phyloP scores from a whole-genome alignment of 202 grass and related monocot genomes.

The Elaeis oleifera region DNA sequence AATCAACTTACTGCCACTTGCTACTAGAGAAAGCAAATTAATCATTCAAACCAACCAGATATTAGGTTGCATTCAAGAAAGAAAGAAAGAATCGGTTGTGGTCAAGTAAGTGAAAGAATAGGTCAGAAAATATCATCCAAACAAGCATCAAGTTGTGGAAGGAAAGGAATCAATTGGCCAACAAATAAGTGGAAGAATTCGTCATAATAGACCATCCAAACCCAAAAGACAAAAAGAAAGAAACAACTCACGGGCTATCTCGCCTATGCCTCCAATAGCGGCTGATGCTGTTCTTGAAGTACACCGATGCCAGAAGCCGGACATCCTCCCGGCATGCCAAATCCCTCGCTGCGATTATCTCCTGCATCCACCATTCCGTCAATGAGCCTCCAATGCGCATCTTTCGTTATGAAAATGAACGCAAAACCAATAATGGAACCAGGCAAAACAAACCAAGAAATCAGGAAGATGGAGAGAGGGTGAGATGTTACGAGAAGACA shows the following conservation, averaged over 20 bases:
- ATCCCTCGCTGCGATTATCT: conserved; percentile 78
- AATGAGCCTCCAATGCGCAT: neutral
- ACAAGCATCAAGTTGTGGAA: no score
- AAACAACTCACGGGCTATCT: conserved; percentile 58
- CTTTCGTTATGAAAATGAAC: neutral
- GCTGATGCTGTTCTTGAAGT: conserved; percentile 96
- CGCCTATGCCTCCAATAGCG: conserved; percentile 86
- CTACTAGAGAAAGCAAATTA: no score
- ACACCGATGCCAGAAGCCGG: conserved; percentile 80
- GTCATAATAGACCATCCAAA: no score
- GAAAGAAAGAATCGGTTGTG: neutral
- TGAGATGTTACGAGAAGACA: conserved; percentile 66
- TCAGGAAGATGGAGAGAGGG: neutral
- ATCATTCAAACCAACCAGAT: neutral
- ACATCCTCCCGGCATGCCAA: conserved; percentile 74
- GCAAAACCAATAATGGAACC: conserved; percentile 16
- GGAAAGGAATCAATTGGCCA: no score
- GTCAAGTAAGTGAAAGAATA: no score
- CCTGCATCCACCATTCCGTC: conserved; percentile 32
- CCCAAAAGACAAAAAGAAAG: neutral
- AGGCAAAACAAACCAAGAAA: neutral
- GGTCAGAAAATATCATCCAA: no score
- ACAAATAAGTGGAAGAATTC: no score
- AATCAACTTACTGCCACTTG: no score
- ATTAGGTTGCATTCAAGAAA: neutral